These are phyloP conservation scores for Talaromyces sp. DNA, from an alignment of 2,329 filamentous ascomycete genomes.

Conservation along the genomic window DNA sequence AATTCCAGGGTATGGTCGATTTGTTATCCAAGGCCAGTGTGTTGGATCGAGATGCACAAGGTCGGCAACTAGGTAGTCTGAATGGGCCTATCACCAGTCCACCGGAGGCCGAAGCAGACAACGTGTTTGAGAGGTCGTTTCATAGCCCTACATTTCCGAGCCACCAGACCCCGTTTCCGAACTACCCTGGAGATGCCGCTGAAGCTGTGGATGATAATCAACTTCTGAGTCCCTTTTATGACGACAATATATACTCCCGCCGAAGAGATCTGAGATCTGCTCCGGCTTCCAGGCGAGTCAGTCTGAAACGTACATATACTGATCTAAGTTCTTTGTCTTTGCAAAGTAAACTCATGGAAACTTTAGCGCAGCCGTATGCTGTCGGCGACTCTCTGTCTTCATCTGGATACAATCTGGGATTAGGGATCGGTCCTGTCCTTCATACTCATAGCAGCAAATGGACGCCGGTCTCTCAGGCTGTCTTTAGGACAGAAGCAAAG, in stretches of 20 bases:
- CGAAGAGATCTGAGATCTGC: constrained; percentile 40
- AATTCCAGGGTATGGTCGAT: constrained; percentile 88
- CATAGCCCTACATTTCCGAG: constrained; percentile 34
- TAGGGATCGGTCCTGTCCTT: constrained; percentile 55
- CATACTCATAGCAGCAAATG: constrained; percentile 89
- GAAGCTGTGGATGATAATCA: constrained; percentile 26
- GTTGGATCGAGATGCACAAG: constrained; percentile 59
- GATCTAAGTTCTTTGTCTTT: constrained; percentile 73
- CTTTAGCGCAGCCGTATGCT: constrained; percentile 77
- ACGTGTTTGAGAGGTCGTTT: constrained; percentile 84
- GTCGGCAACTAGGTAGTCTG: constrained; percentile 47
- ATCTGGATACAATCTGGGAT: constrained; percentile 36
- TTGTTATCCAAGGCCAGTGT: constrained; percentile 78
- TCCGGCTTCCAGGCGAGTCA: constrained; percentile 61
- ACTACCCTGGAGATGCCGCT: constrained; percentile 19
- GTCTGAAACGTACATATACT: constrained; percentile 82
- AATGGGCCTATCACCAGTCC: constrained; percentile 76
- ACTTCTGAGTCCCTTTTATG: constrained; percentile 32
- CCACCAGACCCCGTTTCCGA: constrained; percentile 25
- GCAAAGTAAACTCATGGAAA: constrained; percentile 81
- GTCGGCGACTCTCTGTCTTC: constrained; percentile 50
- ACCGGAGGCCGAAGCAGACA: constrained; percentile 67
- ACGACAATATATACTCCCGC: constrained; percentile 32
- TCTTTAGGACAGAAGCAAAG: constrained; percentile 91
- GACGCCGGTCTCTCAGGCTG: constrained; percentile 88